Conservation (phyloP, 257 asterid genomes). For the Misopates orontium region DNA sequence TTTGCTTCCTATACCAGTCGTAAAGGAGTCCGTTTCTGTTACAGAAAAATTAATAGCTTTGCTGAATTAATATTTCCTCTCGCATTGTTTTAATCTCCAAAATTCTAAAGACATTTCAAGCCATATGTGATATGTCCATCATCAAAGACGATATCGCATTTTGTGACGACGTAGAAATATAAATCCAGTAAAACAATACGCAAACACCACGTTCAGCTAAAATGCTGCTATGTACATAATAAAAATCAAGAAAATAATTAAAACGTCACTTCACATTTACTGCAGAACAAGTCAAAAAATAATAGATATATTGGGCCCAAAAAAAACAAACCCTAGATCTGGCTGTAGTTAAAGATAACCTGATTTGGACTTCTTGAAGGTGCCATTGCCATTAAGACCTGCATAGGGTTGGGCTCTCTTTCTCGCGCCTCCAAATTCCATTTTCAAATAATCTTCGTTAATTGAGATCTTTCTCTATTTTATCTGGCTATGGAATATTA, state of each 20-base stretch:
- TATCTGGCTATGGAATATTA: too few species aligned
- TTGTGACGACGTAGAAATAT: too few species aligned
- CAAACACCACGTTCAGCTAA: background rate
- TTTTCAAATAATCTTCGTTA: slow-evolving; percentile 22
- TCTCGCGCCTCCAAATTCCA: slow-evolving; percentile 61
- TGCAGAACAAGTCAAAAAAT: too few species aligned
- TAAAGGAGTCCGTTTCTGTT: slow-evolving; percentile 77
- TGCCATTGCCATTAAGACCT: slow-evolving; percentile 57
- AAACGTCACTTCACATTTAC: background rate
- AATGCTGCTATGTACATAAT: background rate
- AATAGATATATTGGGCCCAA: background rate
- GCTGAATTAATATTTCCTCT: slow-evolving; percentile 39
- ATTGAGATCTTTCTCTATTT: too few species aligned
- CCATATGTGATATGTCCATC: background rate
- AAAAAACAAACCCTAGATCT: background rate
- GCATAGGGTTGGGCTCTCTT: slow-evolving; percentile 55
- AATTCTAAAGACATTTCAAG: slow-evolving; percentile 31
- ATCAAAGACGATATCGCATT: too few species aligned
- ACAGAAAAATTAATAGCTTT: slow-evolving; percentile 59
- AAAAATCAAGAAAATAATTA: too few species aligned
- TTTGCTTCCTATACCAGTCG: slow-evolving; percentile 90
- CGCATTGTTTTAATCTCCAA: slow-evolving; percentile 36
- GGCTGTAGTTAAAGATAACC: slow-evolving; percentile 33
- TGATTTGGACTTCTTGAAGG: slow-evolving; percentile 58
- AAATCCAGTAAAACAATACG: too few species aligned